Percentiles rank a stretch among this genome's conserved stretches.
phyloP scores from a whole-genome alignment of 2,329 filamentous ascomycete species.

The Venturia carpophila region DNA sequence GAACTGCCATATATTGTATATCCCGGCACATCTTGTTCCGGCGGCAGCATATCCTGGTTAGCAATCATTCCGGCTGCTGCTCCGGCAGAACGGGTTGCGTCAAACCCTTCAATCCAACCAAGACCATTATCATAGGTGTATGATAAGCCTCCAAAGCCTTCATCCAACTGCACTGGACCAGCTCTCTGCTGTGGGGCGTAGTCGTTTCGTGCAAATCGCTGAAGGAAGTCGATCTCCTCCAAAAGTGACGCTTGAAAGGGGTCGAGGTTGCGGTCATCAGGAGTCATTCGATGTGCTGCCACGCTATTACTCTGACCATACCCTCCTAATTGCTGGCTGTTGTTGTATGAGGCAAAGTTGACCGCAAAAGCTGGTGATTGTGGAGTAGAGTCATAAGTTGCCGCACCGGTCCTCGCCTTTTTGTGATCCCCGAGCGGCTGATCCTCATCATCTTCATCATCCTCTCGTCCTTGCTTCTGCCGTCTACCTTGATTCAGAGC shows the following conservation, averaged over 20 bases:
- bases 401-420: background rate
- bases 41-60: too few relatives aligned
- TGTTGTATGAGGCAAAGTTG: background rate
- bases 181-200: too few relatives aligned
- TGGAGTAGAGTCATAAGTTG: background rate
- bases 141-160: background rate
- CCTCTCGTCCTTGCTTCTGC: conserved; percentile 2
- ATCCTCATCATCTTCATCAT: background rate
- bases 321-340: background rate
- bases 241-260: too few relatives aligned
- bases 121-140: too few relatives aligned
- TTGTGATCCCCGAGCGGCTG: too few relatives aligned
- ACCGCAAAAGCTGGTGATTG: background rate
- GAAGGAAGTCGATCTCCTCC: too few relatives aligned
- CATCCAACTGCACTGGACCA: too few relatives aligned
- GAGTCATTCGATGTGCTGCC: background rate
- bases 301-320: background rate
- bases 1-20: background rate
- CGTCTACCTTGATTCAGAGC: background rate
- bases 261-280: background rate
- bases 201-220: too few relatives aligned
- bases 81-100: too few relatives aligned
- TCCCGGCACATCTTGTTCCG: too few relatives aligned
- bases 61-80: too few relatives aligned
- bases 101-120: too few relatives aligned